A percentile compares a stretch with the other conserved stretches of the same genome.
phyloP scores from a whole-genome alignment of 345 rosid species.

The Citrus maxima region DNA sequence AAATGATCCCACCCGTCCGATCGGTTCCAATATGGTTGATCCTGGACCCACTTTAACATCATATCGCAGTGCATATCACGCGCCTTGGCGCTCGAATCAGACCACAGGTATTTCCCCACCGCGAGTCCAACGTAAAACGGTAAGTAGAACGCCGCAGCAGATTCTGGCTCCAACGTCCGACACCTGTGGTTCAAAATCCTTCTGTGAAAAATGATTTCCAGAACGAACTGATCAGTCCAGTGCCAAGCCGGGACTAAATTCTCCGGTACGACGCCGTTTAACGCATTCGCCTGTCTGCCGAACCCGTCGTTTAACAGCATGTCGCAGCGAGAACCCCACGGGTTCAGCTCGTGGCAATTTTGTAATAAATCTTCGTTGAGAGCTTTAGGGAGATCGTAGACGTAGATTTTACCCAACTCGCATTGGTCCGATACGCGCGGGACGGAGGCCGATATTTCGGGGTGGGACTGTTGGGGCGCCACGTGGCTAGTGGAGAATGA shows the following conservation, averaged over 20 bases:
- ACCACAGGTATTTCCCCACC: slow-evolving; percentile 78
- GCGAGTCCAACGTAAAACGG: slow-evolving; percentile 97
- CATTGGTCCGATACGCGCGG: slow-evolving; percentile 35
- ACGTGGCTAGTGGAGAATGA: slow-evolving; percentile 23
- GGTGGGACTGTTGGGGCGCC: slow-evolving; percentile 2
- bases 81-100: slow-evolving; percentile 45
- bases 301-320: slow-evolving; percentile 69
- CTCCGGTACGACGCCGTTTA: slow-evolving; percentile 51
- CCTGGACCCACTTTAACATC: slow-evolving; percentile 65
- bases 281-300: slow-evolving; percentile 53
- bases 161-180: slow-evolving; percentile 56
- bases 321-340: slow-evolving; percentile 90
- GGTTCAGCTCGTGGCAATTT: slow-evolving; percentile 68
- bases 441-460: neutral
- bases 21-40: slow-evolving; percentile 58
- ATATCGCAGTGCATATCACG: slow-evolving; percentile 72
- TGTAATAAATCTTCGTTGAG: slow-evolving; percentile 64
- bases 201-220: slow-evolving; percentile 80
- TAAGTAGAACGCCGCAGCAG: slow-evolving; percentile 79
- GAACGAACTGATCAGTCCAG: slow-evolving; percentile 88
- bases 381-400: slow-evolving; percentile 68
- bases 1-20: slow-evolving; percentile 97
- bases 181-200: slow-evolving; percentile 73
- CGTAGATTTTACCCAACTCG: slow-evolving; percentile 57
- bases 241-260: slow-evolving; percentile 76